These are phyloP conservation scores for Trapa incisa DNA, from an alignment of 345 rosid species.

Conservation along the genomic window DNA sequence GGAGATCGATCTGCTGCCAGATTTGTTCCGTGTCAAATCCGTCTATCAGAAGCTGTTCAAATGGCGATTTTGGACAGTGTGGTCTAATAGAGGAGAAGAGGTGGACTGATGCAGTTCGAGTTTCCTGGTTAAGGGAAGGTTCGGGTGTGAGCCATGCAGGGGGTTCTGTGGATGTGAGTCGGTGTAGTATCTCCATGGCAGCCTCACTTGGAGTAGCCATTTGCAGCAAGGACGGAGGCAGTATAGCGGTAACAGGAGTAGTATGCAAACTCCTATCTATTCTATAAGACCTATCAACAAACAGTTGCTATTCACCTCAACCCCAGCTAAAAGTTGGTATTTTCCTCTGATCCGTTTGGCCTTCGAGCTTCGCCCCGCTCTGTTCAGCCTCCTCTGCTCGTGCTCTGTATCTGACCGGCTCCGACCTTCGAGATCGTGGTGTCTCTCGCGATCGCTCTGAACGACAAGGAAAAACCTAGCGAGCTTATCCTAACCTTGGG, in stretches of 20 bases:
- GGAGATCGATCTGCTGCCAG: constrained; percentile 92
- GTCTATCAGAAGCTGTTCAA: constrained; percentile 51
- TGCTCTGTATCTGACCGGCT: too few species aligned
- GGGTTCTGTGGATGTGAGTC: constrained; percentile 53
- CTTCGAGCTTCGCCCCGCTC: too few species aligned
- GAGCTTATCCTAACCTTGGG: too few species aligned
- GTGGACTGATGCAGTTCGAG: constrained; percentile 48
- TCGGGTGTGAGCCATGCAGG: constrained; percentile 61
- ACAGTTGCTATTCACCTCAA: too few species aligned
- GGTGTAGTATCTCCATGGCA: constrained; percentile 37
- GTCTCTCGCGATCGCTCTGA: too few species aligned
- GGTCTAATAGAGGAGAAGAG: constrained; percentile 50
- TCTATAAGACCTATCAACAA: not conserved
- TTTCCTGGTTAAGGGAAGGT: constrained; percentile 29
- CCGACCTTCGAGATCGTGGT: too few species aligned
- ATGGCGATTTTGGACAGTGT: constrained; percentile 46
- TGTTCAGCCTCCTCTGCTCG: too few species aligned
- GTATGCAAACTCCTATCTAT: not conserved
- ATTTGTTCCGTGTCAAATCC: constrained; percentile 91
- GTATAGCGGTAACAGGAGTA: not conserved
- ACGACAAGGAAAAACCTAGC: too few species aligned
- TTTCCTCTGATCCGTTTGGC: not conserved
- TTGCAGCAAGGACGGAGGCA: not conserved
- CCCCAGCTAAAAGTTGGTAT: not conserved
- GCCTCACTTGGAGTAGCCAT: constrained; percentile 31